These are phyloP conservation scores for Avicennia marina DNA, from an alignment of 257 asterid genomes.

Conservation along the genomic window DNA sequence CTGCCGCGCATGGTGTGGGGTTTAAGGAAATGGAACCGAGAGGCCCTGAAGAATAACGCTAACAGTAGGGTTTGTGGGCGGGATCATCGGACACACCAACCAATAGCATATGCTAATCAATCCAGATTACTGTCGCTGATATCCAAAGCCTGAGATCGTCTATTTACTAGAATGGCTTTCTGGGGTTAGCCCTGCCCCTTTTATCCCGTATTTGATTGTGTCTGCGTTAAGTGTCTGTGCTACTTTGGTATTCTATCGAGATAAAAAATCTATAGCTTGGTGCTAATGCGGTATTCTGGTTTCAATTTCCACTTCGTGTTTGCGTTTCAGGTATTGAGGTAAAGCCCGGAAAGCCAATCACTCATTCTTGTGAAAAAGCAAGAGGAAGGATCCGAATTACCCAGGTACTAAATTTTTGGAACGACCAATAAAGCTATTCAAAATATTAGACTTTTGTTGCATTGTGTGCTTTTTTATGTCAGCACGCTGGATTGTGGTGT, in stretches of 20 bases:
- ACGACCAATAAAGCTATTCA: not conserved
- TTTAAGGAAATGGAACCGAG: too few species aligned
- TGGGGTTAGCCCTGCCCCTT: slow-evolving; percentile 44
- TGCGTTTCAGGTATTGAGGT: slow-evolving; percentile 59
- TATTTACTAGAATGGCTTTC: slow-evolving; percentile 39
- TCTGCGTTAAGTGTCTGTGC: not conserved
- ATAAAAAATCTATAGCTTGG: too few species aligned
- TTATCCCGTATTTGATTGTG: not conserved
- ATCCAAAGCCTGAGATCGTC: not conserved
- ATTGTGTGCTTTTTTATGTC: not conserved
- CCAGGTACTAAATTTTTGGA: slow-evolving; percentile 39
- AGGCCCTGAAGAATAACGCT: too few species aligned
- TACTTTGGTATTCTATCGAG: not conserved
- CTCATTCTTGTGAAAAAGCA: slow-evolving; percentile 47
- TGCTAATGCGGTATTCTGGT: not conserved
- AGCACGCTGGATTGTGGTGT: too few species aligned
- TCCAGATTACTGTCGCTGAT: not conserved
- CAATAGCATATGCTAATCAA: not conserved
- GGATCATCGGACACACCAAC: too few species aligned
- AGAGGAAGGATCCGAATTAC: slow-evolving; percentile 75
- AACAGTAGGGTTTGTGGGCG: too few species aligned
- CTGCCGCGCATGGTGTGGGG: too few species aligned
- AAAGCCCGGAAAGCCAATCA: slow-evolving; percentile 60
- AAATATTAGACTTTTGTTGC: not conserved
- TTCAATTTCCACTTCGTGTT: not conserved